Conservation (phyloP, 1,284 basidiomycete species). For the Sporisorium exsertum region DNA sequence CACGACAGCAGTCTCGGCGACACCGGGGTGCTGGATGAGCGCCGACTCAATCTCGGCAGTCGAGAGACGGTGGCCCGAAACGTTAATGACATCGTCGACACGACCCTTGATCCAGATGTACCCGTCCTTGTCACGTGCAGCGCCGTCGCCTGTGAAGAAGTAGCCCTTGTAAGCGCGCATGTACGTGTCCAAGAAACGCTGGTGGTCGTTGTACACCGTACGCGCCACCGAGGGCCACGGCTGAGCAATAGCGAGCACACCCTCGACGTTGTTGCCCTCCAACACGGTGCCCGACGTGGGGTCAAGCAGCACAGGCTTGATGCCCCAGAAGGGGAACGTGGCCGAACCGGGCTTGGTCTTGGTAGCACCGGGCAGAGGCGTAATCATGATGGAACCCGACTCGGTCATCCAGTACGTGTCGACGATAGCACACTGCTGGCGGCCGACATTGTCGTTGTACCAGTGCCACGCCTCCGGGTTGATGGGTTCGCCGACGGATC, state of each 20-base stretch:
- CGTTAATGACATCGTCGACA: constrained; percentile 82
- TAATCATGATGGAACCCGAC: constrained; percentile 93
- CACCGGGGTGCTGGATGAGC: constrained; percentile 90
- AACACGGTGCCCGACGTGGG: constrained; percentile 81
- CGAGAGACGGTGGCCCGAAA: constrained; percentile 91
- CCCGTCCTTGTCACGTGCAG: constrained; percentile 90
- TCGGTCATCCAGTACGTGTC: constrained; percentile 87
- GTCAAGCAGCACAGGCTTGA: constrained; percentile 89
- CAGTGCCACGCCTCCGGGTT: constrained; percentile 99
- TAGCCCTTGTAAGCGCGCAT: constrained; percentile 78
- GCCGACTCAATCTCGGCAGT: constrained; percentile 98
- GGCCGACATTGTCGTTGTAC: constrained; percentile 95
- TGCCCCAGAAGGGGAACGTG: constrained; percentile 97
- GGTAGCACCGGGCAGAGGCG: constrained; percentile 93
- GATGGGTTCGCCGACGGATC: constrained; percentile 96
- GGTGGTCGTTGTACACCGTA: constrained; percentile 91
- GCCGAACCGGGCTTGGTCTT: constrained; percentile 96
- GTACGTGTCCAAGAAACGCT: constrained; percentile 91
- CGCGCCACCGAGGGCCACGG: constrained; percentile 98
- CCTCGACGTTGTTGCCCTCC: constrained; percentile 86
- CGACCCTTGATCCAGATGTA: constrained; percentile 93
- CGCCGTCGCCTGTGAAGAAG: constrained; percentile 98
- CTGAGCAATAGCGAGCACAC: constrained; percentile 85
- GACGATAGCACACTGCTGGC: constrained; percentile 89
- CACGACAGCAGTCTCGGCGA: constrained; percentile 85